Evolutionary conservation across 179 eudicot species (phyloP).

Genomic region (Pouteria campechiana): DNA sequence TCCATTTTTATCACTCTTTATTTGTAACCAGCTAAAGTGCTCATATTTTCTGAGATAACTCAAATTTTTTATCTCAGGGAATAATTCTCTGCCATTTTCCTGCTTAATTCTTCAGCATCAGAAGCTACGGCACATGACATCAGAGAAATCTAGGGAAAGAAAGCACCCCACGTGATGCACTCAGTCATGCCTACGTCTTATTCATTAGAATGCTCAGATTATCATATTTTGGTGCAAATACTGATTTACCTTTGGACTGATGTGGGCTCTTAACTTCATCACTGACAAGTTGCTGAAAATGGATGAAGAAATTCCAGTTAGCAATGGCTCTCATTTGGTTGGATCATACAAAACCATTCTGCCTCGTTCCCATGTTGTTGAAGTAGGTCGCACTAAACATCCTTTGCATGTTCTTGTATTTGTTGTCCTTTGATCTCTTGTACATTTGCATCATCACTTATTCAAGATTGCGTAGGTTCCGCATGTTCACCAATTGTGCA

Average conservation of each 20-base stretch:
- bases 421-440: not conserved
- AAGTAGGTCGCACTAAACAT: slow-evolving; percentile 28
- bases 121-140: no score
- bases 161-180: no score
- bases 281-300: slow-evolving; percentile 47
- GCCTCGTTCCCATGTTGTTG: slow-evolving; percentile 45
- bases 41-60: no score
- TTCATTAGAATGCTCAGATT: no score
- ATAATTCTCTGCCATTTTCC: no score
- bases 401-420: not conserved
- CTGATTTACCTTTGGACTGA: slow-evolving; percentile 7
- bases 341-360: slow-evolving; percentile 28
- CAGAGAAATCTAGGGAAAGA: no score
- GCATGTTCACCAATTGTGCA: slow-evolving; percentile 53
- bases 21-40: no score
- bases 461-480: slow-evolving; percentile 51
- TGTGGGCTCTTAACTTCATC: slow-evolving; percentile 66
- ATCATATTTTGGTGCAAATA: not conserved
- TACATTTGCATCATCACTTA: not conserved
- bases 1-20: no score
- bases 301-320: slow-evolving; percentile 41
- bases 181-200: no score
- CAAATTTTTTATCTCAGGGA: no score
- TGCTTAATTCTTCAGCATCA: no score
- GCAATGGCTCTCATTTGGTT: slow-evolving; percentile 18